These are phyloP conservation scores for Leccinum griseonigrum DNA, from an alignment of 1,284 basidiomycete genomes.

Conservation along the genomic window DNA sequence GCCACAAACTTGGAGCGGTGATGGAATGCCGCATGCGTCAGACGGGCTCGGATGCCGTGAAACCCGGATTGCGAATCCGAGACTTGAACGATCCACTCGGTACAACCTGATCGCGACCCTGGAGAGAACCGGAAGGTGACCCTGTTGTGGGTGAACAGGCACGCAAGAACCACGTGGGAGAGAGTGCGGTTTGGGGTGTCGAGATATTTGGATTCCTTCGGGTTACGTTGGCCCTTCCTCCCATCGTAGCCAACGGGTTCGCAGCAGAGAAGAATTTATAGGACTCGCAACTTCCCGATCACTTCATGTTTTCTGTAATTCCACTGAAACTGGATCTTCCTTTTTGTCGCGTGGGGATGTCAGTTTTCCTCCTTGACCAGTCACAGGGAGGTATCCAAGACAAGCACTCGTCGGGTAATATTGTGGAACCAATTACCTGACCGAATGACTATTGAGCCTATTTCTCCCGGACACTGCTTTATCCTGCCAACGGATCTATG, in stretches of 20 bases:
- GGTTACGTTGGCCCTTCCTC: constrained; percentile 15
- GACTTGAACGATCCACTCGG: constrained; percentile 5
- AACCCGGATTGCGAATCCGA: constrained; percentile 18
- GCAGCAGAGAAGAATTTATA: constrained; percentile 16
- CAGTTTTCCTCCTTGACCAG: constrained; percentile 7
- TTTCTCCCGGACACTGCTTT: constrained; percentile 24
- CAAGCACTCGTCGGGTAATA: constrained; percentile 10
- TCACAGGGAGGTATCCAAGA: constrained; percentile 1
- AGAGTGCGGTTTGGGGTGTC: constrained; percentile 17
- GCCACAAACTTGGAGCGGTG: constrained; percentile 11
- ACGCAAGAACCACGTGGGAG: constrained; percentile 27
- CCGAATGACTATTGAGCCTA: constrained; percentile 10
- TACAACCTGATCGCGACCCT: constrained; percentile 17
- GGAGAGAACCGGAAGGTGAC: constrained; percentile 1
- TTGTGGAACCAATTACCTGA: constrained; percentile 8
- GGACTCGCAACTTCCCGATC: constrained; percentile 20
- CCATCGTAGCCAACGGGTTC: constrained; percentile 6
- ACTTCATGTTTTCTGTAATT: constrained; percentile 13
- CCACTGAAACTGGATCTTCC: constrained; percentile 8
- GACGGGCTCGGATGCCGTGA: constrained; percentile 1
- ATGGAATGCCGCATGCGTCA: constrained; percentile 3
- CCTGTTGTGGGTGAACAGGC: constrained; percentile 16
- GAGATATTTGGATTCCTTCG: constrained; percentile 16
- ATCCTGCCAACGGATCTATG: constrained; percentile 33
- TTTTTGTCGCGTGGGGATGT: constrained; percentile 18